Percentiles rank a stretch among this genome's conserved stretches.
phyloP scores from a whole-genome alignment of 768 basidiomycete genomes.

The Calocybe indica region DNA sequence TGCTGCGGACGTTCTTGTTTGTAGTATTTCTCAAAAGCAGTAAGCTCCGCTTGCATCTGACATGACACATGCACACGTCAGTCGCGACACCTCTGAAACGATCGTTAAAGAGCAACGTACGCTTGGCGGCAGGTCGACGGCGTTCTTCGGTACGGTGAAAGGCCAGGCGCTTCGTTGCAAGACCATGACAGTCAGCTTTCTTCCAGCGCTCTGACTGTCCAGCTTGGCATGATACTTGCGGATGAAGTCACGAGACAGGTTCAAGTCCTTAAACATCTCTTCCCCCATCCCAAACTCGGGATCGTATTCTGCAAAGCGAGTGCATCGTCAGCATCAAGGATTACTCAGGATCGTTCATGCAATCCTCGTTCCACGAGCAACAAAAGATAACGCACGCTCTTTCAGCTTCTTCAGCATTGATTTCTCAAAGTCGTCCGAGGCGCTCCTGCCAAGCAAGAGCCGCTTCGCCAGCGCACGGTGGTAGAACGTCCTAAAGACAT shows the following conservation, averaged over 20 bases:
- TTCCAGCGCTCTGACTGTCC: constrained; percentile 27
- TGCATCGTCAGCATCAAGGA: constrained; percentile 1
- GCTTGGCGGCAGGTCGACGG: constrained; percentile 45
- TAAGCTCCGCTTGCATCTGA: constrained; percentile 72
- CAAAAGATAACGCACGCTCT: constrained; percentile 41
- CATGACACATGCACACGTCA: constrained; percentile 7
- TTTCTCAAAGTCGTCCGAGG: constrained; percentile 83
- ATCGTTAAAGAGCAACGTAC: constrained; percentile 27
- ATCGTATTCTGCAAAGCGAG: constrained; percentile 66
- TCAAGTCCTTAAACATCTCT: constrained; percentile 91
- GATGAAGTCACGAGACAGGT: constrained; percentile 70
- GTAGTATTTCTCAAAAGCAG: constrained; percentile 65
- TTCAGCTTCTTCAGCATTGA: constrained; percentile 81
- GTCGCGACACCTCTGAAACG: constrained; percentile 3
- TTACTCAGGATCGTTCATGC: background rate
- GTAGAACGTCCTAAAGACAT: constrained; percentile 92
- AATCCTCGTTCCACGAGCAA: background rate
- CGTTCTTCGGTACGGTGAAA: constrained; percentile 47
- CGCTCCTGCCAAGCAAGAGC: constrained; percentile 75
- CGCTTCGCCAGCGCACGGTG: constrained; percentile 85
- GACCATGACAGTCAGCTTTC: constrained; percentile 68
- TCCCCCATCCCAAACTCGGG: constrained; percentile 93
- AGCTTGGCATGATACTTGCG: constrained; percentile 53
- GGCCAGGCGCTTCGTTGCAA: constrained; percentile 91
- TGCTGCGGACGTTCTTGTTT: constrained; percentile 70